phyloP scores from a whole-genome alignment of 306 rosid genomes.

The Quercus parvula region DNA sequence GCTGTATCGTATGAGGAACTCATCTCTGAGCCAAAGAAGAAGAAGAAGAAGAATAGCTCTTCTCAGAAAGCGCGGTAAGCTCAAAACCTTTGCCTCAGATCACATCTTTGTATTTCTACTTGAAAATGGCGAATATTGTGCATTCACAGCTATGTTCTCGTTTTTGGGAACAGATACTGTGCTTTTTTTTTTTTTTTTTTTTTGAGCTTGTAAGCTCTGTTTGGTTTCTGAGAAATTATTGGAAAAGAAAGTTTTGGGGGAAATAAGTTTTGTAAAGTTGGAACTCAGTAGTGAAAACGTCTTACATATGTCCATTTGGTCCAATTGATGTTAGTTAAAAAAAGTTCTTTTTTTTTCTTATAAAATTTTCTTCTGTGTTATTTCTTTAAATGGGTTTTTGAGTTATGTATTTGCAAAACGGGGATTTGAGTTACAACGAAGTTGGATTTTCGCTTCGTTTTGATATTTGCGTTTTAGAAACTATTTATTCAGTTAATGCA shows the following conservation, averaged over 20 bases:
- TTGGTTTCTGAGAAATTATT: neutral
- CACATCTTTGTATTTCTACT: neutral
- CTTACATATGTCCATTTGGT: neutral
- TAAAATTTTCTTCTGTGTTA: neutral
- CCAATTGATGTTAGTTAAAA: neutral
- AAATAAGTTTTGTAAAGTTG: neutral
- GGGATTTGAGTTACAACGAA: neutral
- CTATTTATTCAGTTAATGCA: neutral
- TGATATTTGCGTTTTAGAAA: neutral
- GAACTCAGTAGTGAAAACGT: neutral
- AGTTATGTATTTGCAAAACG: neutral
- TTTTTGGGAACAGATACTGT: too few relatives aligned
- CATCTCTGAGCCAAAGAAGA: slow-evolving; percentile 42
- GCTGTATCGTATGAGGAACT: slow-evolving; percentile 58
- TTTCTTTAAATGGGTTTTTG: neutral
- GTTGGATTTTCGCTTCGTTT: neutral
- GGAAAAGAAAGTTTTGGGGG: neutral
- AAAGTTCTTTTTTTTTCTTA: neutral
- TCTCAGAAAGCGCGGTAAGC: slow-evolving; percentile 34
- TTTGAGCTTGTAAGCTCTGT: neutral
- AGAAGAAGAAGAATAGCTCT: slow-evolving; percentile 30
- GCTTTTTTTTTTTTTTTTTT: too few relatives aligned
- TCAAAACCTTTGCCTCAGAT: neutral
- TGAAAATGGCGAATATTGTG: slow-evolving; percentile 1
- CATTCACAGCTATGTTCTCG: neutral